phyloP scores from a whole-genome alignment of 1,284 basidiomycete species.

The Leccinum glutinopallens region DNA sequence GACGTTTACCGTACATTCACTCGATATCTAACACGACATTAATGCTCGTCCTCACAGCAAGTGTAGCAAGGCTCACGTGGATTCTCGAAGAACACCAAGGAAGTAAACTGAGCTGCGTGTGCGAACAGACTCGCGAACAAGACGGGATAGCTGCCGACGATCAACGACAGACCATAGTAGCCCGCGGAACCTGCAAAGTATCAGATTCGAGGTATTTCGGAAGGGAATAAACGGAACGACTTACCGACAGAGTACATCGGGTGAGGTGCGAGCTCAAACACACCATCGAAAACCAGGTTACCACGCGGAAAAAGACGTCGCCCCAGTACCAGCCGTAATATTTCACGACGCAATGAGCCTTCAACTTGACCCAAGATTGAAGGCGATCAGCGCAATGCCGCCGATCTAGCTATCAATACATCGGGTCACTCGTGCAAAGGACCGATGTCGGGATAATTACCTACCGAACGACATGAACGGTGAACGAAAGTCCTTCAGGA shows the following conservation, averaged over 20 bases:
- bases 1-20: constrained; percentile 76
- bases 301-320: constrained; percentile 95
- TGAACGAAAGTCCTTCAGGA: constrained; percentile 73
- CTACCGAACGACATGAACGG: constrained; percentile 79
- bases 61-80: constrained; percentile 68
- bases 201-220: neutral
- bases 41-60: neutral
- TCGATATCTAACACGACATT: constrained; percentile 73
- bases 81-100: too few relatives aligned
- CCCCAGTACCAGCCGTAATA: constrained; percentile 98
- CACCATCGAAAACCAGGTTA: constrained; percentile 94
- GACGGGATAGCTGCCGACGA: constrained; percentile 72
- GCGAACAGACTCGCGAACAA: constrained; percentile 91
- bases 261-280: constrained; percentile 91
- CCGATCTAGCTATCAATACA: constrained; percentile 73
- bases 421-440: constrained; percentile 7
- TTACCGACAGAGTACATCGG: constrained; percentile 93
- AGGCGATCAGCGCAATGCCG: constrained; percentile 86
- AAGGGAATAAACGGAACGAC: constrained; percentile 29
- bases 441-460: constrained; percentile 11
- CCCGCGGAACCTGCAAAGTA: constrained; percentile 37
- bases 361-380: constrained; percentile 98
- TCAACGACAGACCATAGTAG: constrained; percentile 68
- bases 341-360: constrained; percentile 96
- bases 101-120: constrained; percentile 63